phyloP scores from a whole-genome alignment of 2,329 filamentous ascomycete species.

The Endothia cerciana region DNA sequence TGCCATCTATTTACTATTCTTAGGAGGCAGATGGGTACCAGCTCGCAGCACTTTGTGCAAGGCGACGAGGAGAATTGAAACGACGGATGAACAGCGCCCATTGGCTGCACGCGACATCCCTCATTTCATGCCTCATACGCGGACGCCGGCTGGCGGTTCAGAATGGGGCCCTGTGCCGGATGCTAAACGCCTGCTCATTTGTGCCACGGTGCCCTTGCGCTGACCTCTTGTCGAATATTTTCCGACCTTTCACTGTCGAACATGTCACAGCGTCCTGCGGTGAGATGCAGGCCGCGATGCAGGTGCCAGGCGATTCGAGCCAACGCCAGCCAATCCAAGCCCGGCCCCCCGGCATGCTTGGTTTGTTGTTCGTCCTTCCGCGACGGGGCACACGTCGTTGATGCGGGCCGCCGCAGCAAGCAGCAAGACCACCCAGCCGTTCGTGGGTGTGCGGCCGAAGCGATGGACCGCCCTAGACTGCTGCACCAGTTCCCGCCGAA shows the following conservation, averaged over 20 bases:
- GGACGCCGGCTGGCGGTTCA: constrained; percentile 20
- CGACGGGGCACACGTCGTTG: constrained; percentile 23
- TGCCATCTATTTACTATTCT: constrained; percentile 24
- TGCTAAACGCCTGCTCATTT: constrained; percentile 30
- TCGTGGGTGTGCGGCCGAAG: constrained; percentile 26
- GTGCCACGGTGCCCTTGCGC: constrained; percentile 31
- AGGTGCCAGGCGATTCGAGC: constrained; percentile 14
- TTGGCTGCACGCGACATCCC: constrained; percentile 7
- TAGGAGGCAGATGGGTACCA: constrained; percentile 18
- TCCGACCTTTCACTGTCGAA: constrained; percentile 27
- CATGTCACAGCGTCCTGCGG: constrained; percentile 30
- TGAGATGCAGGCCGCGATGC: constrained; percentile 23
- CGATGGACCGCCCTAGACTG: constrained; percentile 22
- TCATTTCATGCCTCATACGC: constrained; percentile 9
- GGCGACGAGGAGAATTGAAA: constrained; percentile 15
- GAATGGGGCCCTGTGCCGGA: constrained; percentile 10
- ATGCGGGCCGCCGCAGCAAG: constrained; percentile 27
- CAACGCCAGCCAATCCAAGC: constrained; percentile 22
- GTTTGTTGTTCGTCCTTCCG: constrained; percentile 14
- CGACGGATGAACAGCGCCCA: constrained; percentile 17
- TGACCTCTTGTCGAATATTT: constrained; percentile 16
- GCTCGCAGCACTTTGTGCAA: constrained; percentile 3
- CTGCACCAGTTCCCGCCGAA: constrained; percentile 13
- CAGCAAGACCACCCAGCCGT: background rate
- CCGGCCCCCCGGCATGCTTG: constrained; percentile 7